Percentiles rank a stretch among this genome's conserved stretches.
Conservation (phyloP, 257 asterid species). For the Hygrophila difformis region DNA sequence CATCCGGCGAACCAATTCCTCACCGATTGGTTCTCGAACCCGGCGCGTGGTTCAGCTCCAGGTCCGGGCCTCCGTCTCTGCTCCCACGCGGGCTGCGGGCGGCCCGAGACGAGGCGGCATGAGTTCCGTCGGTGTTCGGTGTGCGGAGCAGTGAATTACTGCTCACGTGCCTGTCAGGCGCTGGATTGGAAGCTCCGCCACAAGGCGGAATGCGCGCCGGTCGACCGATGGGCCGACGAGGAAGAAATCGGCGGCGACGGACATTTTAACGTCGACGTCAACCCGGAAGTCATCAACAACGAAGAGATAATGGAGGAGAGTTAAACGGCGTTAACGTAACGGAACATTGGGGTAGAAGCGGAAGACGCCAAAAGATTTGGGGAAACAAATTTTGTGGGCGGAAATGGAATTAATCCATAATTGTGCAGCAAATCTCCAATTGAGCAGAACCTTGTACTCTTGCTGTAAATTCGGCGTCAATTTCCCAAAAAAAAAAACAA, state of each 20-base stretch:
- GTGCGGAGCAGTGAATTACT: slow-evolving; percentile 87
- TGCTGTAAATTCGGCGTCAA: slow-evolving; percentile 7
- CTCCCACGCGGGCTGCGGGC: slow-evolving; percentile 81
- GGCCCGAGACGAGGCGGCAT: slow-evolving; percentile 81
- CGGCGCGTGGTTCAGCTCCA: slow-evolving; percentile 17
- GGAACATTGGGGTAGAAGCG: background rate
- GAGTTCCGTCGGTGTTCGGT: slow-evolving; percentile 92
- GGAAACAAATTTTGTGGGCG: slow-evolving; percentile 10
- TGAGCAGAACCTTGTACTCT: background rate
- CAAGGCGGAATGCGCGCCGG: slow-evolving; percentile 67
- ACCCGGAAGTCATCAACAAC: background rate
- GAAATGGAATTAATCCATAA: slow-evolving; percentile 4
- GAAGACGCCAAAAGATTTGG: background rate
- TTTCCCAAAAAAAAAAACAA: too few relatives aligned
- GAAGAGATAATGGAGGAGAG: background rate
- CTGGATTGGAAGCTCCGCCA: slow-evolving; percentile 95
- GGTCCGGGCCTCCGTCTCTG: slow-evolving; percentile 67
- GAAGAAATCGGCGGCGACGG: slow-evolving; percentile 1
- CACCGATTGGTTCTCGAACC: slow-evolving; percentile 56
- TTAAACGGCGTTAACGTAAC: background rate
- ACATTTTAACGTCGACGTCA: background rate
- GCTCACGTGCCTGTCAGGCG: slow-evolving; percentile 98
- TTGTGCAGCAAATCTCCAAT: slow-evolving; percentile 5
- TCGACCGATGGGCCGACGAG: slow-evolving; percentile 38
- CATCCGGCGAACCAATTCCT: slow-evolving; percentile 70